Evolutionary conservation across 257 asterid genomes (phyloP).

Genomic region (Oldenlandia corymbosa): DNA sequence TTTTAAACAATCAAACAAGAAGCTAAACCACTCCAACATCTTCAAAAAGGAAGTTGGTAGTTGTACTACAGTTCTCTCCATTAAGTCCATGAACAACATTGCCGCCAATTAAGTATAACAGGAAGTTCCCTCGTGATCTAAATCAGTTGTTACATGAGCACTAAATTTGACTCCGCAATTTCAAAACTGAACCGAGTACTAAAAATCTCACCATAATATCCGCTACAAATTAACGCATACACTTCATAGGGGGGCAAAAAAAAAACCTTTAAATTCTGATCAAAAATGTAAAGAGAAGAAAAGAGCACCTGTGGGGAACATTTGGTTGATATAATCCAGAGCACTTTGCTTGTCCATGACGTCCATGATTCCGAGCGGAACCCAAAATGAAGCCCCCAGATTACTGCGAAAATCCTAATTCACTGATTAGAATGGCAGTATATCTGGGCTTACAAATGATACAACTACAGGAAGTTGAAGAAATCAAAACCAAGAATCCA

Average conservation of each 20-base stretch:
- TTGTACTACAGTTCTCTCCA: background rate
- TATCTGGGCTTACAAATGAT: background rate
- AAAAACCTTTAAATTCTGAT: background rate
- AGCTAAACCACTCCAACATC: background rate
- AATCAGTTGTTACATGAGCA: background rate
- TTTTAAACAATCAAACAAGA: background rate
- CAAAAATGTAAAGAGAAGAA: background rate
- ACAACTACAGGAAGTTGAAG: background rate
- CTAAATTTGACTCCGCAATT: background rate
- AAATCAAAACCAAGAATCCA: too few species aligned
- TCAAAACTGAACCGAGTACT: background rate
- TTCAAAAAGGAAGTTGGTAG: background rate
- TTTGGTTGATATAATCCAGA: conserved; percentile 91
- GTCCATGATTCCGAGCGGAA: conserved; percentile 35
- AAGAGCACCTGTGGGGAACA: conserved; percentile 83
- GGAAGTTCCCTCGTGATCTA: background rate
- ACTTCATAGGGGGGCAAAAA: background rate
- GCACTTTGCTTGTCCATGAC: conserved; percentile 72
- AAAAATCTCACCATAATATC: background rate
- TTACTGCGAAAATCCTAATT: background rate
- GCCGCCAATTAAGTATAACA: background rate
- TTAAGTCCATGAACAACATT: background rate
- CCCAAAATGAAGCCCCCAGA: background rate
- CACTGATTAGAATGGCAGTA: too few species aligned
- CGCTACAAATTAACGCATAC: background rate